Conservation (phyloP, 768 basidiomycete genomes). For the Leucocoprinus leucothites region DNA sequence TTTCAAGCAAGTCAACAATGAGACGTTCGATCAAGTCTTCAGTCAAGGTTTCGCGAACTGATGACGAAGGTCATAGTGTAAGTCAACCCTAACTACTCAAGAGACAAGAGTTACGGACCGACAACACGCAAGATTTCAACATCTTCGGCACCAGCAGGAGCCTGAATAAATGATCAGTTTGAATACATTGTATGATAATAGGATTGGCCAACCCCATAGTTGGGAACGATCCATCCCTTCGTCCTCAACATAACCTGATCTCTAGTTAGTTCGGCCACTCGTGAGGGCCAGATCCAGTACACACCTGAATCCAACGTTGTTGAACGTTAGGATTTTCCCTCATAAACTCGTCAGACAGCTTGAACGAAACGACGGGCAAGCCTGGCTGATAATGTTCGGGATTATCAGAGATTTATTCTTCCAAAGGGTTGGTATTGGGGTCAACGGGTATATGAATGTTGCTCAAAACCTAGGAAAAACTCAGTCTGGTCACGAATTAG, state of each 20-base stretch:
- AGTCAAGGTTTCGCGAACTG: constrained; percentile 51
- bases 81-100: no score
- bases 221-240: constrained; percentile 63
- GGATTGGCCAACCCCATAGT: constrained; percentile 39
- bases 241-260: constrained; percentile 38
- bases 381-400: constrained; percentile 48
- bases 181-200: neutral
- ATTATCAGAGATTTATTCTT: constrained; percentile 21
- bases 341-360: constrained; percentile 49
- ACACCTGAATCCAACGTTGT: constrained; percentile 49
- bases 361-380: constrained; percentile 63
- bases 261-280: neutral
- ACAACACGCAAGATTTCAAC: constrained; percentile 62
- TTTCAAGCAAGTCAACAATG: constrained; percentile 46
- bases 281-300: constrained; percentile 4
- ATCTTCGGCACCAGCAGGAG: constrained; percentile 47
- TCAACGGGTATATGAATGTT: constrained; percentile 44
- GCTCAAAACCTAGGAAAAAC: constrained; percentile 34
- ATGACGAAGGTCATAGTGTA: neutral
- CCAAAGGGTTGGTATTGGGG: neutral
- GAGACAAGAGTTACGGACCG: neutral
- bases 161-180: constrained; percentile 19
- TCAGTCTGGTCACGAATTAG: neutral
- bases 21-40: constrained; percentile 50
- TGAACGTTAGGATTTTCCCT: constrained; percentile 49